A percentile compares a stretch with the other conserved stretches of the same genome.
Conservation (phyloP, 192 early-diverging fungal genomes). For the Coemansia sp. region DNA sequence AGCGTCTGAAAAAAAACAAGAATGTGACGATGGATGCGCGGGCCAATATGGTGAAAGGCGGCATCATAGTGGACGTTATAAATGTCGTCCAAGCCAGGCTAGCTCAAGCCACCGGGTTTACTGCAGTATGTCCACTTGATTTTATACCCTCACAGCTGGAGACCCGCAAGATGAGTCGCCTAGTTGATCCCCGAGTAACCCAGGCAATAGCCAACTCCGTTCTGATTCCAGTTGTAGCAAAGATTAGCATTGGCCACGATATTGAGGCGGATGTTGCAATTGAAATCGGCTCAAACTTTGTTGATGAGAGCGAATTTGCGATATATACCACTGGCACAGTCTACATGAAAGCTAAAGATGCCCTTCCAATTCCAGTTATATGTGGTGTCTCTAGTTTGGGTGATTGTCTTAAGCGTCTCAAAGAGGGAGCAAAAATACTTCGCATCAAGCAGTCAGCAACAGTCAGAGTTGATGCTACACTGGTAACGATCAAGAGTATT, state of each 20-base stretch:
- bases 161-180: slow-evolving; percentile 85
- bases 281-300: not conserved
- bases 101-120: slow-evolving; percentile 89
- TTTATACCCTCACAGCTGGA: slow-evolving; percentile 84
- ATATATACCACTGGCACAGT: not conserved
- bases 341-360: not conserved
- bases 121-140: slow-evolving; percentile 93
- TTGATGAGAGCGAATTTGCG: slow-evolving; percentile 25
- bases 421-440: not conserved
- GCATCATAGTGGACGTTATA: slow-evolving; percentile 96
- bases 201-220: slow-evolving; percentile 86
- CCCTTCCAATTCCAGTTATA: not conserved
- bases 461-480: not conserved
- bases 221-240: slow-evolving; percentile 96
- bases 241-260: slow-evolving; percentile 93
- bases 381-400: not conserved
- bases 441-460: not conserved
- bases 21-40: not conserved
- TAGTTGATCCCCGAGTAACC: slow-evolving; percentile 95
- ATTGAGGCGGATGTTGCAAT: slow-evolving; percentile 76
- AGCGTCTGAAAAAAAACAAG: not conserved
- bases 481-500: not conserved
- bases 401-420: not conserved
- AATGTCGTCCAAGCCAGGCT: slow-evolving; percentile 91
- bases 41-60: slow-evolving; percentile 73